Base-by-base conservation (phyloP, 2,329 filamentous ascomycete species). In the Penicillium frequentans region DNA sequence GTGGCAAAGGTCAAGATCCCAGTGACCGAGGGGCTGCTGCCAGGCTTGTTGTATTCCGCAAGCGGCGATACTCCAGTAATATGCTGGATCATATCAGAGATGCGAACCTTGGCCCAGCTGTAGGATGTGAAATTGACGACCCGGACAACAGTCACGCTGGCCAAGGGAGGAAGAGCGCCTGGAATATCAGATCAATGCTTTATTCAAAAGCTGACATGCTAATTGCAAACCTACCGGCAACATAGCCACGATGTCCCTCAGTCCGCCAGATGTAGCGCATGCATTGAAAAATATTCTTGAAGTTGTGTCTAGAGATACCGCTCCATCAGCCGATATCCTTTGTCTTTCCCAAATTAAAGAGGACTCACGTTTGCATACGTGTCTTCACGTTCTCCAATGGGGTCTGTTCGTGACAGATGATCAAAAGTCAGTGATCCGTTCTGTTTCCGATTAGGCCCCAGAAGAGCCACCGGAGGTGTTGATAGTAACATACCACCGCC, bases 311-410 rank as follows among this genome's bases (percentile, higher is more conserved):
- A 21, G 52, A 31, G 42, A 21, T 10, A 24, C 16, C 21, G 13
- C 55, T 44, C 42, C 49, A 45, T 58, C 49, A 61, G 52, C 31
- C 29, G 16, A n/a, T 51, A 9, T 42, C 10, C 27, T 9, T 42
- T 44, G 8, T 8, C 24, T 53, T n/a, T 24, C 24, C 5, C 26
- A 26, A 37, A 47, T 31, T 1, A 42, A 42, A 5, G 19, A 8
- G 21, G 9, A 68, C 76, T 64, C 66, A 79, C 77, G 77, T 79
- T 69, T 80, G 78, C 77, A 80, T 79, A 33, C 78, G 77, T 49
- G 77, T 79, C 63, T 80, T 80, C 57, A 80, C 62, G 60, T 80
- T 80, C 58, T 80, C 78, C 50, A 80, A 60, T 37, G 78, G 78
- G 47, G 78, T 79, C 77, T 79, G 57, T 19, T 11, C 42, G 11